Evolutionary conservation across 2,329 filamentous ascomycete genomes (phyloP).

Genomic region (Sporothrix pallida): DNA sequence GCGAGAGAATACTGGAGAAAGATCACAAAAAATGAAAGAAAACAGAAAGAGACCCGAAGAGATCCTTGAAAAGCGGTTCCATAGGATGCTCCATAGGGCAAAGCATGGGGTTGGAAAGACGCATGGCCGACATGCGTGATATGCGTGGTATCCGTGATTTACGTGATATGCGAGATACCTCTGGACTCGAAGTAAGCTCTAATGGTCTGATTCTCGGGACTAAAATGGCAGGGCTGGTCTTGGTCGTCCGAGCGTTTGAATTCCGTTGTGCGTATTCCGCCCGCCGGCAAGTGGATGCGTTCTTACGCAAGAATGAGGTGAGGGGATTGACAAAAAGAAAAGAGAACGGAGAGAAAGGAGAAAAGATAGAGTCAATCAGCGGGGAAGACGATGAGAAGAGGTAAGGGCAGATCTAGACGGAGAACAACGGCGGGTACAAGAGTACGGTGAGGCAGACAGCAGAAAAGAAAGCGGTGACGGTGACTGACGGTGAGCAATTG

Average conservation of each 20-base stretch:
- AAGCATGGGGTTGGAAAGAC: background rate
- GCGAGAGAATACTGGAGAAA: too few species aligned
- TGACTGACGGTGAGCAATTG: background rate
- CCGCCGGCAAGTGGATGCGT: background rate
- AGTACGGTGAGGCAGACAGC: background rate
- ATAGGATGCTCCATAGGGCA: background rate
- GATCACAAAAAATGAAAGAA: background rate
- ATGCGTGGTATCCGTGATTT: background rate
- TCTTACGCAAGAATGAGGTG: background rate
- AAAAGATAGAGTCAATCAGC: too few species aligned
- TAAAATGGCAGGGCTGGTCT: background rate
- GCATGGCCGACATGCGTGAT: slow-evolving; percentile 7
- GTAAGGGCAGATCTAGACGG: background rate
- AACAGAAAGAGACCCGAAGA: background rate
- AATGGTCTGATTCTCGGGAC: too few species aligned
- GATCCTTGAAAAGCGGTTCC: background rate
- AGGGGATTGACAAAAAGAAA: background rate
- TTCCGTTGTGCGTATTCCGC: slow-evolving; percentile 7
- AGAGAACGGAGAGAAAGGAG: background rate
- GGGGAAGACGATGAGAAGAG: background rate
- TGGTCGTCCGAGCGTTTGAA: background rate
- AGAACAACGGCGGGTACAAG: background rate
- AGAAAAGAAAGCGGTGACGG: background rate
- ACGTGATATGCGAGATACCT: background rate
- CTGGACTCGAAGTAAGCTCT: too few species aligned